phyloP scores from a whole-genome alignment of 2,329 filamentous ascomycete genomes.

The Aspergillus amoenus region DNA sequence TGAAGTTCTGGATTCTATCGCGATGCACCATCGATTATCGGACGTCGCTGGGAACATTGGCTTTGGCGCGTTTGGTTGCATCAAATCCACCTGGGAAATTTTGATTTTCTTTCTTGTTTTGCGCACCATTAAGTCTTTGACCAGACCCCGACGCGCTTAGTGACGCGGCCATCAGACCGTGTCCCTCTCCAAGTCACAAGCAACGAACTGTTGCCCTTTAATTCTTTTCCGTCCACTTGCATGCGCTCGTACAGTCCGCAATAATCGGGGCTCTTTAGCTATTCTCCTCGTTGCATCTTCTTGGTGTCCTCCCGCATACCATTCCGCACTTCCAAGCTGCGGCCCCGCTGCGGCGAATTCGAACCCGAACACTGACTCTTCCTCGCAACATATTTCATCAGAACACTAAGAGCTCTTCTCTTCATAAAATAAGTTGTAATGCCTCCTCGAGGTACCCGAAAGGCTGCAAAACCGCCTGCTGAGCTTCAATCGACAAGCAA shows the following conservation, averaged over 20 bases:
- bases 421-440: slow-evolving; percentile 3
- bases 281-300: neutral
- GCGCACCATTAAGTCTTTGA: neutral
- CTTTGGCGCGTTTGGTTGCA: neutral
- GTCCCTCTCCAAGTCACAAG: neutral
- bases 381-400: neutral
- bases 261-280: too few species aligned
- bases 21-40: neutral
- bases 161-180: neutral
- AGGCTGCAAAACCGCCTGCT: slow-evolving; percentile 10
- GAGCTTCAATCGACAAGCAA: slow-evolving; percentile 14
- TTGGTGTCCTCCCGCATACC: neutral
- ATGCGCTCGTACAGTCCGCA: too few species aligned
- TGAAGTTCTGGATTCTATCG: neutral
- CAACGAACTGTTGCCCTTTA: too few species aligned
- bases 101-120: neutral
- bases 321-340: neutral
- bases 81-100: too few species aligned
- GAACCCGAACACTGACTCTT: neutral
- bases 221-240: too few species aligned
- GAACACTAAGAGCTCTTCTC: neutral
- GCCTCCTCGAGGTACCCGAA: slow-evolving; percentile 19
- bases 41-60: neutral
- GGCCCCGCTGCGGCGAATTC: neutral
- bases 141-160: neutral